A percentile compares a stretch with the other conserved stretches of the same genome.
Evolutionary conservation across 75 land plant genomes (phyloP).

Genomic region (Pinus taeda): DNA sequence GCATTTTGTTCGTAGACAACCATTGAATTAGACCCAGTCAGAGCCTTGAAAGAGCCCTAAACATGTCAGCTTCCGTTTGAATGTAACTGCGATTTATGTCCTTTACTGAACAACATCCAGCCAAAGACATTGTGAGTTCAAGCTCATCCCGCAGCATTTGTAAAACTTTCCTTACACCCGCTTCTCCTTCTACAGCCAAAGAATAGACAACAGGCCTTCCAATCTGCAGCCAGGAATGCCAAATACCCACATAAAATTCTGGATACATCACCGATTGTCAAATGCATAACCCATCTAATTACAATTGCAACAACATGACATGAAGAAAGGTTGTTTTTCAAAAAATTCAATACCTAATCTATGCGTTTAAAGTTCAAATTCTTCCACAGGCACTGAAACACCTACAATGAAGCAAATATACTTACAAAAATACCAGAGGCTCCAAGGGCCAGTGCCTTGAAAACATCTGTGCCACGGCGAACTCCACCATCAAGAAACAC

Average conservation of each 20-base stretch:
- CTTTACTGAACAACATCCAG: conserved; percentile 79
- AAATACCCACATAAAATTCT: no score
- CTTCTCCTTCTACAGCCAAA: conserved; percentile 95
- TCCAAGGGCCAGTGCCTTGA: conserved; percentile 94
- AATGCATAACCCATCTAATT: no score
- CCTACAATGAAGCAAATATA: not conserved
- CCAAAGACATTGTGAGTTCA: conserved; percentile 90
- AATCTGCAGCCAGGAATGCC: conserved; percentile 43
- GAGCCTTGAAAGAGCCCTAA: conserved; percentile 3
- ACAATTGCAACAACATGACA: no score
- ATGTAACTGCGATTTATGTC: conserved; percentile 89
- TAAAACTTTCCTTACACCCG: conserved; percentile 86
- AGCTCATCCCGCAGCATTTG: conserved; percentile 91
- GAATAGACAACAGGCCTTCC: conserved; percentile 92
- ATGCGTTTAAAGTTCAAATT: no score
- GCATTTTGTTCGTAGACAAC: no score
- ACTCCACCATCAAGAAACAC: conserved; percentile 98
- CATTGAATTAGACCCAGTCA: not conserved
- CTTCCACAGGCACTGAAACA: no score
- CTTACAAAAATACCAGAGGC: conserved; percentile 98
- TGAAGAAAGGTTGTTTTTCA: no score
- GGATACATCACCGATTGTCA: no score
- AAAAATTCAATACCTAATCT: no score
- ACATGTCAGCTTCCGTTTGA: conserved; percentile 12
- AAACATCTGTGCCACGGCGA: conserved; percentile 95